Evolutionary conservation across 495 filamentous ascomycete genomes (phyloP), one percentile per base, ranked within the genome.

Genomic region (Podospora tetraspora): DNA sequence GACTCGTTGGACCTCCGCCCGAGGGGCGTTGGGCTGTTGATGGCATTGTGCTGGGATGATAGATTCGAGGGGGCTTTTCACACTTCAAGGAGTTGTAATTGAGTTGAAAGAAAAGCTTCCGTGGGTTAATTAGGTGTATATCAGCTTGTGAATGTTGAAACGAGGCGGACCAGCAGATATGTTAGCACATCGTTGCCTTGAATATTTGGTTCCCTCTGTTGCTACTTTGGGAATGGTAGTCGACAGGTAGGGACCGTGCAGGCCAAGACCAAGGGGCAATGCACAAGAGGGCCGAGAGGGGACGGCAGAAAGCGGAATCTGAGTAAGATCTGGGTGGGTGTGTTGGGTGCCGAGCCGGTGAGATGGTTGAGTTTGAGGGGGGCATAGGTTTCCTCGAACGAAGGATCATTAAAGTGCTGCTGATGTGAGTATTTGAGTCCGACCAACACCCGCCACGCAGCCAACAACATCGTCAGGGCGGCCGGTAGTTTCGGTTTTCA

Each of bases 11-110:
- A 10, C 61, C 61, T 19, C 27, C 43, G 43, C 19, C 21, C 8
- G 21, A 57, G 63, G 43, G 69, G 37, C 30, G 32, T 59, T 25
- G n/a, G 58, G 59, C 23, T 62, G 34, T 30, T 25, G 69, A 24
- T 30, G 60, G 30, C 57, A 52, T 69, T 57, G 7, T 56, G 10
- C 3, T 13, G 9, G 12, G 11, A 7, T 9, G 57, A 7, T 9
- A 34, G 34, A 43, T 0, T 43, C 34, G 5, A 6, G 34, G 4
- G 34, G 12, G 34, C 4, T 16, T 43, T 16, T 43, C 13, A 19
- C 4, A 16, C 13, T 3, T 43, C 3, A 16, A 7, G 4, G 34
- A 7, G 34, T 13, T 37, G 32, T 0, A 0, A 37, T 2, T 37
- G 13, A 19, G 34, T 43, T 12, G 34, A 16, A 43, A 43, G 34